Evolutionary conservation across 2,329 filamentous ascomycete genomes (phyloP).

Genomic region (Furcasterigmium furcatum): DNA sequence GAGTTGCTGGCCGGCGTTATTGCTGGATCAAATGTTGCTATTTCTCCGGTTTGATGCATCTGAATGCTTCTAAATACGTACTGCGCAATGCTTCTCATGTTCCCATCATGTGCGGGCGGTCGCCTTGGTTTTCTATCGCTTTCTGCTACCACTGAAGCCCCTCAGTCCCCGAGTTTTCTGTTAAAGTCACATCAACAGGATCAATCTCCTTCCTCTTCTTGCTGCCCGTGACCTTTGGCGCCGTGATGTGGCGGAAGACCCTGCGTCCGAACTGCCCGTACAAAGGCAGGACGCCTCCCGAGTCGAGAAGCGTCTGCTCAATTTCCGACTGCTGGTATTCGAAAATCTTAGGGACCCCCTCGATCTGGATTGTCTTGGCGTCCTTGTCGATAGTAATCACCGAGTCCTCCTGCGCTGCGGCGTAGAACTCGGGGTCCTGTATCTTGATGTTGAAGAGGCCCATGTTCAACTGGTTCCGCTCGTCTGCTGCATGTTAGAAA

Average conservation of each 20-base stretch:
- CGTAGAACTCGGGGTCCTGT: constrained; percentile 8
- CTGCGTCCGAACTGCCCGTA: constrained; percentile 8
- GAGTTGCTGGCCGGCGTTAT: too few relatives aligned
- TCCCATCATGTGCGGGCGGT: too few relatives aligned
- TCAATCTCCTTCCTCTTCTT: constrained; percentile 1
- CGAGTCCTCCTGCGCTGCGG: constrained; percentile 8
- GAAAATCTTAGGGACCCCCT: constrained; percentile 3
- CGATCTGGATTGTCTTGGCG: constrained; percentile 7
- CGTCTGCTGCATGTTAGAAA: constrained; percentile 3
- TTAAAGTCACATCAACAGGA: too few relatives aligned
- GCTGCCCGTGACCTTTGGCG: constrained; percentile 1
- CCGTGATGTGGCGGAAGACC: constrained; percentile 11
- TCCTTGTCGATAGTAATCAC: constrained; percentile 11
- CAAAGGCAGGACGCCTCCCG: constrained; percentile 10
- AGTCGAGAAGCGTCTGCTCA: constrained; percentile 11
- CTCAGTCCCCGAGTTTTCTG: too few relatives aligned
- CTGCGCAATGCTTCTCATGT: too few relatives aligned
- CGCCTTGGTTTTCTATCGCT: too few relatives aligned
- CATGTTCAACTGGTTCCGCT: constrained; percentile 13
- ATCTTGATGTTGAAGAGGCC: constrained; percentile 11
- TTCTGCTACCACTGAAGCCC: too few relatives aligned
- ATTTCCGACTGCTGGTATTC: constrained; percentile 8
- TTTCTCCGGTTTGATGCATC: too few relatives aligned
- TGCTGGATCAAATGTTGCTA: too few relatives aligned
- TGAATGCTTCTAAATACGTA: too few relatives aligned